A percentile compares a stretch with the other conserved stretches of the same genome.
Conservation (phyloP, 805 yeast genomes). For the Tetrapisispora namnaoensis region DNA sequence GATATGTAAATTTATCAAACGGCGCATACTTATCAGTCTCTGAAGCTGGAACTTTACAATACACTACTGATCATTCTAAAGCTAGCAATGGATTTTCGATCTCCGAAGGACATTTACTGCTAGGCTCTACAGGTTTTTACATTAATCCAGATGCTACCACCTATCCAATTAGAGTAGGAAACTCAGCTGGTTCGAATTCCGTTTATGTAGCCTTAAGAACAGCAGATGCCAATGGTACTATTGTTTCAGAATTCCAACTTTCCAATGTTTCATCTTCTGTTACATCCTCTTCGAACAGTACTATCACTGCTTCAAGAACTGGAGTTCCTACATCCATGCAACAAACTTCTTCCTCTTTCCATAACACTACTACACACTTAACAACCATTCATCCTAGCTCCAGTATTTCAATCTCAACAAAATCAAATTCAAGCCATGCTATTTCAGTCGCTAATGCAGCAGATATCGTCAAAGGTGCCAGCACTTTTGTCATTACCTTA, state of each 20-base stretch:
- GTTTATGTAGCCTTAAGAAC: background rate
- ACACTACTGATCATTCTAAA: slow-evolving; percentile 18
- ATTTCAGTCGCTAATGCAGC: background rate
- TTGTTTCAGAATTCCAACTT: slow-evolving; percentile 11
- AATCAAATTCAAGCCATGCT: background rate
- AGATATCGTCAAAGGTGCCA: background rate
- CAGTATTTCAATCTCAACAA: too few species aligned
- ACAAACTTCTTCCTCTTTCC: background rate
- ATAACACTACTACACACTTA: background rate
- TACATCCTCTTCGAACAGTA: background rate
- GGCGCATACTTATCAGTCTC: slow-evolving; percentile 7
- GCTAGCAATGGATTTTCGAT: slow-evolving; percentile 33
- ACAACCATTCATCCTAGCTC: background rate
- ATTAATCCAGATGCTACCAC: slow-evolving; percentile 1
- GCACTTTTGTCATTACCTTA: background rate
- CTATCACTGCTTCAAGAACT: background rate
- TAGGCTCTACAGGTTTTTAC: slow-evolving; percentile 25
- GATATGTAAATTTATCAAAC: background rate
- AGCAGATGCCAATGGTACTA: slow-evolving; percentile 6
- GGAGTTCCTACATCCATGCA: background rate
- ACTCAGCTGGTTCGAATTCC: background rate
- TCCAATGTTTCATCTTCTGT: background rate
- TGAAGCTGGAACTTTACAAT: slow-evolving; percentile 13
- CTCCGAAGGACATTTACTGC: slow-evolving; percentile 4
- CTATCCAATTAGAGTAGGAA: slow-evolving; percentile 4